Conservation (phyloP, 2,329 filamentous ascomycete species). For the Cladophialophora carrionii region DNA sequence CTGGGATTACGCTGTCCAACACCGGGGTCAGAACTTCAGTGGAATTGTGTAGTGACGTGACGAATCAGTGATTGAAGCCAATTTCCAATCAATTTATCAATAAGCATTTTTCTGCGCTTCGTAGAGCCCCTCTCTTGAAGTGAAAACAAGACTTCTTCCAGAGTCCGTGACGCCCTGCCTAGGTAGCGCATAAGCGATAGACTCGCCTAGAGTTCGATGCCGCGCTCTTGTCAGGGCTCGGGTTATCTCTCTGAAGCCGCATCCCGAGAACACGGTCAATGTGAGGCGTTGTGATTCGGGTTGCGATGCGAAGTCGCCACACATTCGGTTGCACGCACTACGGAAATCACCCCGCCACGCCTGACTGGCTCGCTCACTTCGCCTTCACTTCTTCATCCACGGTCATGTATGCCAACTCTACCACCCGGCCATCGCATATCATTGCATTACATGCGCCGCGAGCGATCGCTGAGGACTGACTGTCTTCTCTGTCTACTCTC, state of each 20-base stretch:
- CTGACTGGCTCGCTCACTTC: neutral
- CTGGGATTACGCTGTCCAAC: conserved; percentile 9
- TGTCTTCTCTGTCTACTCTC: neutral
- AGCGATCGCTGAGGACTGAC: neutral
- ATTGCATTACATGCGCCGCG: neutral
- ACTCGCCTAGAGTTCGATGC: neutral
- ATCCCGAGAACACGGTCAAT: neutral
- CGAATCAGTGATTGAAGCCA: neutral
- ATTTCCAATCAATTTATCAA: neutral
- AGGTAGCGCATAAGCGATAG: neutral
- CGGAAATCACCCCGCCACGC: neutral
- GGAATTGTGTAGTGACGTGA: neutral
- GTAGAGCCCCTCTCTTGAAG: neutral
- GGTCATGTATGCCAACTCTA: too few species aligned
- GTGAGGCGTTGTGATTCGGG: neutral
- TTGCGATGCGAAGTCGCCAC: neutral
- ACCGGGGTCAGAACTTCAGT: conserved; percentile 12
- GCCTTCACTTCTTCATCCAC: neutral
- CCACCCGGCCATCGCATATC: neutral
- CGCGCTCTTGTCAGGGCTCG: neutral
- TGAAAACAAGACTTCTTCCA: too few species aligned
- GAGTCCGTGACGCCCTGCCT: neutral
- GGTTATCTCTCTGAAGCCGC: neutral
- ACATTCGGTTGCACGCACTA: neutral
- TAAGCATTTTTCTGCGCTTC: neutral